Percentiles rank a stretch among this genome's conserved stretches.
phyloP scores from a whole-genome alignment of 306 rosid genomes.

The Cicer arietinum region DNA sequence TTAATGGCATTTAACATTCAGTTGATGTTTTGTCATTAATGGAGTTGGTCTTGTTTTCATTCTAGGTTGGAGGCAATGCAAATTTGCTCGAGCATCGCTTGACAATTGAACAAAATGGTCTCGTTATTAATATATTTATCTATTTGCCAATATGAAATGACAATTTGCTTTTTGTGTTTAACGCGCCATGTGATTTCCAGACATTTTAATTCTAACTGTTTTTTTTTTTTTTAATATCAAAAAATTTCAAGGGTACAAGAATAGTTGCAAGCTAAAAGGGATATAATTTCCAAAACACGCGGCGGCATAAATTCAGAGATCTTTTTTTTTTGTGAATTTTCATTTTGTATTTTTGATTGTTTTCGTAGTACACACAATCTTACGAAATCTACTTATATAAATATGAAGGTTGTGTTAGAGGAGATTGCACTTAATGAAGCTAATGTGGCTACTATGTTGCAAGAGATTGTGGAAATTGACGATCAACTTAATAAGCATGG shows the following conservation, averaged over 20 bases:
- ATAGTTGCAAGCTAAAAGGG: constrained; percentile 99
- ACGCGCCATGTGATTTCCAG: no score
- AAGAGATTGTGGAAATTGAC: constrained; percentile 96
- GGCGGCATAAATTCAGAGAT: constrained; percentile 90
- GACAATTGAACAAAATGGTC: no score
- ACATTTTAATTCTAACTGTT: no score
- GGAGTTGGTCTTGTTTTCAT: no score
- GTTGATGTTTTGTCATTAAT: no score
- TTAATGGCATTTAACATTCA: no score
- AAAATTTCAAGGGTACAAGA: constrained; percentile 96
- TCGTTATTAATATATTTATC: no score
- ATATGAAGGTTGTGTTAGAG: constrained; percentile 97
- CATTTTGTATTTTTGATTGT: background rate
- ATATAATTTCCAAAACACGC: constrained; percentile 78
- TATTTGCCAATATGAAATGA: no score
- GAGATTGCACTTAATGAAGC: constrained; percentile 99
- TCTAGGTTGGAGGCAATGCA: no score
- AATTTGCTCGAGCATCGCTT: no score
- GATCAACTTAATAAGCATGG: constrained; percentile 97
- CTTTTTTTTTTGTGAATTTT: constrained; percentile 35
- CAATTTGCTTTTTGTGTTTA: no score
- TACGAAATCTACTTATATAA: constrained; percentile 49
- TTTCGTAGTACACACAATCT: constrained; percentile 39
- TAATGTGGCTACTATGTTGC: constrained; percentile 94
- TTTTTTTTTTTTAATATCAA: background rate